These are phyloP conservation scores for Diplodia intermedia DNA, from an alignment of 2,329 filamentous ascomycete genomes.

Conservation along the genomic window DNA sequence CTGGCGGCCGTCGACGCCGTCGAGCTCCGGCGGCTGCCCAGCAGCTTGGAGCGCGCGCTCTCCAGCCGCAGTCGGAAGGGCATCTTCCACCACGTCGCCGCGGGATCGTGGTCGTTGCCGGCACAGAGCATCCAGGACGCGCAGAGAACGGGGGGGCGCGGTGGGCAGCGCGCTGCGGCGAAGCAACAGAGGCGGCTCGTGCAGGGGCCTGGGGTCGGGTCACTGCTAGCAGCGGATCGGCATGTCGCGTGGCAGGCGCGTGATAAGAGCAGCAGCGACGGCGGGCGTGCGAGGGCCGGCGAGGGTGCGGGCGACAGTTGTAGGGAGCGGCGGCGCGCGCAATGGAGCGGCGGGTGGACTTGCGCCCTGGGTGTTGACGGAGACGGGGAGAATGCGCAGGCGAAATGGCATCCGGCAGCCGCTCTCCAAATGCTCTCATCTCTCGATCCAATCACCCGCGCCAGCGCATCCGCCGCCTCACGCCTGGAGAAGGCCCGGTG, in stretches of 20 bases:
- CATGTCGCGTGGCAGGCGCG: slow-evolving; percentile 25
- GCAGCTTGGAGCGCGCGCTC: slow-evolving; percentile 25
- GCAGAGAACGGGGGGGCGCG: neutral
- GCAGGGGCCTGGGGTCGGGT: slow-evolving; percentile 14
- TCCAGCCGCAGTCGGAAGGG: slow-evolving; percentile 26
- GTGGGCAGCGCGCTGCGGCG: slow-evolving; percentile 4
- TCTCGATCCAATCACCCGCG: slow-evolving; percentile 14
- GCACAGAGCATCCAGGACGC: slow-evolving; percentile 22
- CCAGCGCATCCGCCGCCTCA: slow-evolving; percentile 28
- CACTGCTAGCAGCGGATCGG: slow-evolving; percentile 23
- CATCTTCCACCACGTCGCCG: slow-evolving; percentile 14
- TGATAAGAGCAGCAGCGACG: slow-evolving; percentile 4
- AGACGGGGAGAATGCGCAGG: slow-evolving; percentile 4
- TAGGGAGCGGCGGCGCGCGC: neutral
- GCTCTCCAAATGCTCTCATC: slow-evolving; percentile 16
- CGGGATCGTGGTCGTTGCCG: slow-evolving; percentile 14
- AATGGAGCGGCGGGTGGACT: neutral
- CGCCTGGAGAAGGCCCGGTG: slow-evolving; percentile 3
- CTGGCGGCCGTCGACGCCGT: slow-evolving; percentile 6
- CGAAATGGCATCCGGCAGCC: slow-evolving; percentile 25
- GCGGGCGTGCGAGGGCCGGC: neutral
- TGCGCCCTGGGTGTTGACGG: slow-evolving; percentile 3
- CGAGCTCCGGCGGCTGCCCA: slow-evolving; percentile 21
- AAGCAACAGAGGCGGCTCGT: slow-evolving; percentile 22
- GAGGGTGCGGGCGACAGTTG: slow-evolving; percentile 1